Conservation (phyloP, 2,329 filamentous ascomycete species). For the Dothideomycetidae sp. region DNA sequence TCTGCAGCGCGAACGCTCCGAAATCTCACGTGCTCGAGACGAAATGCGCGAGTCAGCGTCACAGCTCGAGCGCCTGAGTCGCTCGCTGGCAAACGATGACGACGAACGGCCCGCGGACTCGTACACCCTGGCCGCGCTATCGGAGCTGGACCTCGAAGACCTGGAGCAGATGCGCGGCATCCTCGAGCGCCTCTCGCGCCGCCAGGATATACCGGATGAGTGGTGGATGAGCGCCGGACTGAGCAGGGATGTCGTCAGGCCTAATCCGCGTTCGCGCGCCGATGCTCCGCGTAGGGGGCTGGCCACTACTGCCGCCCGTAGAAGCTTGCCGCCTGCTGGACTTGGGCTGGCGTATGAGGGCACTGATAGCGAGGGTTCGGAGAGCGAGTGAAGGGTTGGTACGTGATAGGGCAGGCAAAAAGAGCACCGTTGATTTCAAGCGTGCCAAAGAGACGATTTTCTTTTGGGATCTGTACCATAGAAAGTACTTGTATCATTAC, state of each 20-base stretch:
- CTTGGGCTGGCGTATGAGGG: too few species aligned
- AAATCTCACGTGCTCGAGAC: neutral
- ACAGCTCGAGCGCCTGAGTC: constrained; percentile 2
- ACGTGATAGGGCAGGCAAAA: too few species aligned
- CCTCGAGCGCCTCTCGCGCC: constrained; percentile 51
- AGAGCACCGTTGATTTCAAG: too few species aligned
- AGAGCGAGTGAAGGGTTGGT: too few species aligned
- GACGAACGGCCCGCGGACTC: constrained; percentile 5
- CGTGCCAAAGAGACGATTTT: too few species aligned
- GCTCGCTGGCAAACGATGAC: neutral
- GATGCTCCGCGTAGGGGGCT: too few species aligned
- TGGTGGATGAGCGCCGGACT: constrained; percentile 50
- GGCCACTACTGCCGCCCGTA: too few species aligned
- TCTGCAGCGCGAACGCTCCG: neutral
- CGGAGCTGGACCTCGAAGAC: constrained; percentile 18
- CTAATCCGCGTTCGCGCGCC: too few species aligned
- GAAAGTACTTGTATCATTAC: too few species aligned
- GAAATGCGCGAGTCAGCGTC: neutral
- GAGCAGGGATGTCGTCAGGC: constrained; percentile 10
- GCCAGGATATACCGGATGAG: constrained; percentile 66
- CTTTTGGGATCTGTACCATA: too few species aligned
- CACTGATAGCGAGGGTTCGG: too few species aligned
- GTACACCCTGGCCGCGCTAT: constrained; percentile 13
- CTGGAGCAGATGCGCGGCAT: constrained; percentile 57
- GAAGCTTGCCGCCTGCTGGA: too few species aligned